These are phyloP conservation scores for Ustilago loliicola DNA, from an alignment of 1,284 basidiomycete species.

Conservation along the genomic window DNA sequence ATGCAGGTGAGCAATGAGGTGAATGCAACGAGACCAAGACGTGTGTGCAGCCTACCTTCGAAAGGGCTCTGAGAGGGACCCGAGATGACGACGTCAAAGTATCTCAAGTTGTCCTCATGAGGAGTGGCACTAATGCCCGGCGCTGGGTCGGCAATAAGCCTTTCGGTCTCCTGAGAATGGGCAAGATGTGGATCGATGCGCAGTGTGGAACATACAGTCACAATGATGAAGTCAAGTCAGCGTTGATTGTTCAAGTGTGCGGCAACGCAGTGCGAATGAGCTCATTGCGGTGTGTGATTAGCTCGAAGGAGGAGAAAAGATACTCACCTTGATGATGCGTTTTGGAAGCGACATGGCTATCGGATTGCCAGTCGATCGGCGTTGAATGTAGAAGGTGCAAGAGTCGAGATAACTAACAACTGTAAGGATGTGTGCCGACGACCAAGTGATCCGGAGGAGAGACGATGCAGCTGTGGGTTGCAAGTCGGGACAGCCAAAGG, in stretches of 20 bases:
- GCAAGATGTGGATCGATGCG: not conserved
- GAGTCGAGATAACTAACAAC: not conserved
- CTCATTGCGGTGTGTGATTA: too few species aligned
- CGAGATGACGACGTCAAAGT: conserved; percentile 97
- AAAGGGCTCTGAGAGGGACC: conserved; percentile 95
- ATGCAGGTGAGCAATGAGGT: not conserved
- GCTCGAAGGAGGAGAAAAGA: not conserved
- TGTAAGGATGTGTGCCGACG: not conserved
- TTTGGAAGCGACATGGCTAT: conserved; percentile 66
- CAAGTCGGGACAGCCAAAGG: not conserved
- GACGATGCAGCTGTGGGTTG: not conserved
- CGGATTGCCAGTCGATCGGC: not conserved
- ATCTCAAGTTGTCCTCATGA: conserved; percentile 96
- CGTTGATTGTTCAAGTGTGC: not conserved
- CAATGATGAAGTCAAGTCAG: not conserved
- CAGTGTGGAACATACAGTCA: not conserved
- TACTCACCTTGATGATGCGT: conserved; percentile 69
- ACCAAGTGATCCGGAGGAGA: not conserved
- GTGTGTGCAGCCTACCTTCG: conserved; percentile 72
- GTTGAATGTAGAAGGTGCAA: too few species aligned
- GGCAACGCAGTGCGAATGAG: not conserved
- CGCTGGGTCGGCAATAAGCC: conserved; percentile 92
- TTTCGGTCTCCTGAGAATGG: conserved; percentile 91
- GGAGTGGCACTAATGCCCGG: conserved; percentile 93
- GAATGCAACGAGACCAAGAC: not conserved